Base-by-base conservation (phyloP, 352 stramenopile genomes). In the Thraustotheca clavata region DNA sequence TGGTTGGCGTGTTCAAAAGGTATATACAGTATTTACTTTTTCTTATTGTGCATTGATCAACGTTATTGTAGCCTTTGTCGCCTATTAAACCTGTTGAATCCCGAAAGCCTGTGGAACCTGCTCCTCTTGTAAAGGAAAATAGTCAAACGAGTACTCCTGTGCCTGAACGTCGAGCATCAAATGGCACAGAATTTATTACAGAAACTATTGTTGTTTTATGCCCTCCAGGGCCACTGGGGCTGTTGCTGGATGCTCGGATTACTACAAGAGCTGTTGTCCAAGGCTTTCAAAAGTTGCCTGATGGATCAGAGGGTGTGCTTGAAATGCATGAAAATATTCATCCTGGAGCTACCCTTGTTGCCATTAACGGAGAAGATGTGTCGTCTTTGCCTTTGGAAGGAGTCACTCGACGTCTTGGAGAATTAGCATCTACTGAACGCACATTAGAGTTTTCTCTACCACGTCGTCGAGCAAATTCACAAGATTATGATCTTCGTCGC, bases 291-390 rank as follows among this genome's bases (percentile, higher is more conserved):
- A 59, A 69, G n/a, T 54, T 92, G 4, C 70, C 73, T 0, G 78
- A 87, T 32, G 80, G 78, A 32, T 73, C 73, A 9, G 59, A 62
- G 8, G 82, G 82, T 32, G 48, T 65, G 1, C 26, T 89, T 0
- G 79, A 89, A 59, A 16, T 62, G 0, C 70, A 75, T 34, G 82
- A 77, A 32, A 68, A 62, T 18, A 60, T 91, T 12, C 31, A 52
- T 18, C 68, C 65, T 1, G 78, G 82, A 35, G 69, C 78, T 2
- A 55, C 73, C 46, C 73, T 91, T n/a, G 69, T 88, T 24, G 69
- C 74, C 36, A 77, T 91, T 50, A 87, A 91, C 55, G 78, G 72
- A 29, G 46, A 76, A 34, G 78, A 91, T 67, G 77, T 91, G 6
- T 78, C 75, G 7, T 46, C 55, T 7, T 62, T 67, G 49, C 54